phyloP scores from a whole-genome alignment of 257 asterid species.

The Cruciata laevipes region DNA sequence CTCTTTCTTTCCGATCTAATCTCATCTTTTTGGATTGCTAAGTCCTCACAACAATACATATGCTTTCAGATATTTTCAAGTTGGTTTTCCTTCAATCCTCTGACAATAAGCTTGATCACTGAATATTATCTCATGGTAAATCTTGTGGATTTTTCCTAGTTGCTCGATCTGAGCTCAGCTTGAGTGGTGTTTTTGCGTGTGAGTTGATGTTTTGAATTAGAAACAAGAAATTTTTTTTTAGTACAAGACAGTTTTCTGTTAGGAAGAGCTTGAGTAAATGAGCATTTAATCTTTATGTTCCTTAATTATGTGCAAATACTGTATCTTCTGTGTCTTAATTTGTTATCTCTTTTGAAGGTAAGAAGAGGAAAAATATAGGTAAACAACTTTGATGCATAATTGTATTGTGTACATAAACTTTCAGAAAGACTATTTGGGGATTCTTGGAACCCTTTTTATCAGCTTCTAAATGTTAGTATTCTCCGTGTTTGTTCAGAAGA shows the following conservation, averaged over 20 bases:
- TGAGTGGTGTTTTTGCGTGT: neutral
- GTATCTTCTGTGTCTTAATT: neutral
- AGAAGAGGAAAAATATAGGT: neutral
- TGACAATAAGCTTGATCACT: neutral
- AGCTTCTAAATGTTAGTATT: no score
- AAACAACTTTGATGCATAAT: neutral
- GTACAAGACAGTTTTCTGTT: neutral
- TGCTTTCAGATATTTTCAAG: neutral
- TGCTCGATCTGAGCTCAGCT: neutral
- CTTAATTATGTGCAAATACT: neutral
- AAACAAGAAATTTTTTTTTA: neutral
- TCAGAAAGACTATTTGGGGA: neutral
- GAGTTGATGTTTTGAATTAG: neutral
- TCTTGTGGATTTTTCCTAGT: neutral
- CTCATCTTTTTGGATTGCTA: neutral
- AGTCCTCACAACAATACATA: neutral
- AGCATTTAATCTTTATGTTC: neutral
- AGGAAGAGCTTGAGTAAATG: neutral
- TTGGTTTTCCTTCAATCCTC: neutral
- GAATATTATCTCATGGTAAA: neutral
- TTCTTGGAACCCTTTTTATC: neutral
- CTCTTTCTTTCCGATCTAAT: neutral
- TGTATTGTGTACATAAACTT: neutral
- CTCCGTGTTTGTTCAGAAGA: neutral
- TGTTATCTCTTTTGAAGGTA: constrained; percentile 1